Percentiles rank a stretch among this genome's conserved stretches.
phyloP scores from a whole-genome alignment of 306 rosid species.

The Acacia acuminata region DNA sequence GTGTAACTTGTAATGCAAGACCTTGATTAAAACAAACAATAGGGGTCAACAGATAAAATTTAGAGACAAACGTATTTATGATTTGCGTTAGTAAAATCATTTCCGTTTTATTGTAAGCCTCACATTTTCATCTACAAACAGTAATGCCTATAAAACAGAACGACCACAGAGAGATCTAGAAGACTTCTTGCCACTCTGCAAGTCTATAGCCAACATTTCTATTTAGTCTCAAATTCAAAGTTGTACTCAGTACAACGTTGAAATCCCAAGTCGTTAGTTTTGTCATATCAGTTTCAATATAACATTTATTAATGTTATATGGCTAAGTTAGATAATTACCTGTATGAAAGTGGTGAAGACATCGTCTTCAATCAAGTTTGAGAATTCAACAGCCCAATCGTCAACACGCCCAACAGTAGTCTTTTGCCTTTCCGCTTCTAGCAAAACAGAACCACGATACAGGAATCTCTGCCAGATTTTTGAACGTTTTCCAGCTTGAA shows the following conservation, averaged over 20 bases:
- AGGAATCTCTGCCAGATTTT: slow-evolving; percentile 69
- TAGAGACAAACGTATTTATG: not conserved
- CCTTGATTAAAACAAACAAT: slow-evolving; percentile 32
- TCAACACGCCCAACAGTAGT: slow-evolving; percentile 42
- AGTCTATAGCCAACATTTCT: not conserved
- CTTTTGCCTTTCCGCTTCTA: slow-evolving; percentile 91
- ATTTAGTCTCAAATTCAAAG: not conserved
- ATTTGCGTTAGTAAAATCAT: slow-evolving; percentile 6
- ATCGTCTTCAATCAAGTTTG: slow-evolving; percentile 54
- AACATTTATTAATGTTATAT: not conserved
- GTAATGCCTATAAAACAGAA: not conserved
- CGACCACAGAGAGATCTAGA: not conserved
- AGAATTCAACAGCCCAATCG: slow-evolving; percentile 74
- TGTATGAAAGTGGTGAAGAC: slow-evolving; percentile 64
- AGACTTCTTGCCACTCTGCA: not conserved
- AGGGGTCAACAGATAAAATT: not conserved
- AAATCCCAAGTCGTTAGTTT: not conserved
- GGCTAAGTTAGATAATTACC: slow-evolving; percentile 41
- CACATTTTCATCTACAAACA: not conserved
- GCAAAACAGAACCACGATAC: slow-evolving; percentile 73
- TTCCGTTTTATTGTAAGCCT: not conserved
- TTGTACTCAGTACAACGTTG: not conserved
- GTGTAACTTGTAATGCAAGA: slow-evolving; percentile 69
- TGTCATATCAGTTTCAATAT: not conserved
- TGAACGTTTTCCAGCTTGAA: slow-evolving; percentile 58